Conservation (phyloP, 2,329 filamentous ascomycete species). For the Xylaria sp. region DNA sequence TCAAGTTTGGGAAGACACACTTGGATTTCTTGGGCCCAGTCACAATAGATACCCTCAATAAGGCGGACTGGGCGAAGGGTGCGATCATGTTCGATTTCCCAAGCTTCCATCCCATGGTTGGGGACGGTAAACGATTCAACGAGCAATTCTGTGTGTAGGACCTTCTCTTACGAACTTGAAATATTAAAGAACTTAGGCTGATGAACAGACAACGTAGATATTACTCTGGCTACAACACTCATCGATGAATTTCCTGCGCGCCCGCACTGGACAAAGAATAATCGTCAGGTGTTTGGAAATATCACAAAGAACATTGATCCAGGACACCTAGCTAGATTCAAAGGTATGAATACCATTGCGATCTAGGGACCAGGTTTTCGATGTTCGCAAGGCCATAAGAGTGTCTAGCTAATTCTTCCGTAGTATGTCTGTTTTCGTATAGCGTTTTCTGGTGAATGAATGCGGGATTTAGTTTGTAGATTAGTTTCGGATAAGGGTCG, state of each 20-base stretch:
- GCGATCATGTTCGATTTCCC: slow-evolving; percentile 62
- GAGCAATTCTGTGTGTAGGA: slow-evolving; percentile 53
- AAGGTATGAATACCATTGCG: slow-evolving; percentile 41
- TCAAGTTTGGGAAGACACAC: slow-evolving; percentile 57
- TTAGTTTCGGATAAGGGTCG: not conserved
- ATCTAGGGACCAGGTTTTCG: not conserved
- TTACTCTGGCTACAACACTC: slow-evolving; percentile 51
- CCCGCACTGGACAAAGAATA: slow-evolving; percentile 62
- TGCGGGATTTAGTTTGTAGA: not conserved
- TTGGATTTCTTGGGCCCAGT: slow-evolving; percentile 56
- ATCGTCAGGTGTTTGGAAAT: slow-evolving; percentile 51
- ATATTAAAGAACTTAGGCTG: not conserved
- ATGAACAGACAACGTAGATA: slow-evolving; percentile 41
- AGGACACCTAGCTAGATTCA: slow-evolving; percentile 53
- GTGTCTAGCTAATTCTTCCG: not conserved
- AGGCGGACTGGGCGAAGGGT: slow-evolving; percentile 55
- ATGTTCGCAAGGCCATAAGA: not conserved
- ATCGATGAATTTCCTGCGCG: slow-evolving; percentile 57
- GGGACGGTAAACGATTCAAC: slow-evolving; percentile 54
- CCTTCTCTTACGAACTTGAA: not conserved
- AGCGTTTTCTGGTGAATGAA: not conserved
- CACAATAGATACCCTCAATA: slow-evolving; percentile 53
- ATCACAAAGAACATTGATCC: slow-evolving; percentile 55
- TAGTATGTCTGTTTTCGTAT: slow-evolving; percentile 4
- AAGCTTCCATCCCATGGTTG: slow-evolving; percentile 51